Conservation (phyloP, 208 protist species). For the Leishmania aethiopica region DNA sequence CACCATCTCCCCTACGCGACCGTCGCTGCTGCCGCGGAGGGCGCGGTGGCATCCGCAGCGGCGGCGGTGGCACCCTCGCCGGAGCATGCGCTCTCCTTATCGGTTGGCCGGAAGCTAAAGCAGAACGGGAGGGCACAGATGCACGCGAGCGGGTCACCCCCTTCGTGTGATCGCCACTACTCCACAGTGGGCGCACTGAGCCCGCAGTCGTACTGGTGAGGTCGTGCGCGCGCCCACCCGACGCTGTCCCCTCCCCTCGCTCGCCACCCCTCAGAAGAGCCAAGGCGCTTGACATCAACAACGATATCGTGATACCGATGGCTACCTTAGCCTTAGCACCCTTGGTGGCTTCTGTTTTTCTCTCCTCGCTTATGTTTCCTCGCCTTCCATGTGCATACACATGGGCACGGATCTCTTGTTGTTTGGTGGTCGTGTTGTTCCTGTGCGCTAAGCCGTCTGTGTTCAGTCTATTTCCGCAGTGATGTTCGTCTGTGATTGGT, state of each 20-base stretch:
- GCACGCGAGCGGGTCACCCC: not conserved
- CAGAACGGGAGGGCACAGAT: not conserved
- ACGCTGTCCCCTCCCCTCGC: no score
- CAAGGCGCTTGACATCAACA: not conserved
- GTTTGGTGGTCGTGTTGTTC: not conserved
- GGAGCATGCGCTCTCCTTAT: not conserved
- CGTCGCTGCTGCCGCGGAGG: not conserved
- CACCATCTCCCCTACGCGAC: not conserved
- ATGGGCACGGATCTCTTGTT: not conserved
- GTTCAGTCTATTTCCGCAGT: not conserved
- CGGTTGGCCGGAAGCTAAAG: not conserved
- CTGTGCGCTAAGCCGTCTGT: no score
- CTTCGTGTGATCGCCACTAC: conserved; percentile 3
- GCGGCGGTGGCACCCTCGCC: not conserved
- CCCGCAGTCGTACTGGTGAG: not conserved
- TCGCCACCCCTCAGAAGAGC: not conserved
- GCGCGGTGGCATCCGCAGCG: not conserved
- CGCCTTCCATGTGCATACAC: not conserved
- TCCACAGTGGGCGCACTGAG: conserved; percentile 6
- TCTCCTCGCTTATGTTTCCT: not conserved
- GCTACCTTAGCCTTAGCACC: not conserved
- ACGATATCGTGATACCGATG: not conserved
- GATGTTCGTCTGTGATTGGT: not conserved
- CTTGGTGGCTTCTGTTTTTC: not conserved
- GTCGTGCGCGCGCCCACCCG: not conserved